Percentiles rank a stretch among this genome's conserved stretches.
Evolutionary conservation across 2,329 filamentous ascomycete genomes (phyloP).

Genomic region (Hymenoscyphus linearis): DNA sequence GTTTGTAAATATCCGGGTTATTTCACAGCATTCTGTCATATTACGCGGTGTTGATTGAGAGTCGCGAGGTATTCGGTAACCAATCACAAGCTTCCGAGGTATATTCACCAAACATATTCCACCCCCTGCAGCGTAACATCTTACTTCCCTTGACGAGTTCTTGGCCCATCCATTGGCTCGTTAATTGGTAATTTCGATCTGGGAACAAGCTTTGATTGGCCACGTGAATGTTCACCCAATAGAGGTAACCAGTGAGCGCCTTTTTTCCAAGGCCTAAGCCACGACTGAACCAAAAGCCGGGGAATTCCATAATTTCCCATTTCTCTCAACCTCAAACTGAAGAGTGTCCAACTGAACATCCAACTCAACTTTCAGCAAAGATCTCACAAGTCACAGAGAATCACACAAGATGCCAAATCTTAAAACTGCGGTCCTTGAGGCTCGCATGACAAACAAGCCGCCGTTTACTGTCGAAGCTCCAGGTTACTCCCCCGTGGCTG

Average conservation of each 20-base stretch:
- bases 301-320: not conserved
- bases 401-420: constrained; percentile 11
- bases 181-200: not conserved
- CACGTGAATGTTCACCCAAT: not conserved
- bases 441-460: constrained; percentile 34
- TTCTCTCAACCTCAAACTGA: not conserved
- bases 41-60: no score
- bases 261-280: not conserved
- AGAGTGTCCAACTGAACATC: not conserved
- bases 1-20: no score
- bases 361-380: not conserved
- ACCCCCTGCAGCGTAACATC: not conserved
- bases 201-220: not conserved
- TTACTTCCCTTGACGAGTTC: not conserved
- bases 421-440: constrained; percentile 15
- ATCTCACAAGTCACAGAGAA: not conserved
- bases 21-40: no score
- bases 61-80: not conserved
- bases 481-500: constrained; percentile 50
- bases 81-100: not conserved
- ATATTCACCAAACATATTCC: not conserved
- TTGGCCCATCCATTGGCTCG: not conserved
- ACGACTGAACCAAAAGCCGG: not conserved
- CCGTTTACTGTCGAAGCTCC: constrained; percentile 57
- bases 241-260: not conserved